Evolutionary conservation across 108 stramenopile species (phyloP).

Genomic region (Cyclostephanos invisitatus): DNA sequence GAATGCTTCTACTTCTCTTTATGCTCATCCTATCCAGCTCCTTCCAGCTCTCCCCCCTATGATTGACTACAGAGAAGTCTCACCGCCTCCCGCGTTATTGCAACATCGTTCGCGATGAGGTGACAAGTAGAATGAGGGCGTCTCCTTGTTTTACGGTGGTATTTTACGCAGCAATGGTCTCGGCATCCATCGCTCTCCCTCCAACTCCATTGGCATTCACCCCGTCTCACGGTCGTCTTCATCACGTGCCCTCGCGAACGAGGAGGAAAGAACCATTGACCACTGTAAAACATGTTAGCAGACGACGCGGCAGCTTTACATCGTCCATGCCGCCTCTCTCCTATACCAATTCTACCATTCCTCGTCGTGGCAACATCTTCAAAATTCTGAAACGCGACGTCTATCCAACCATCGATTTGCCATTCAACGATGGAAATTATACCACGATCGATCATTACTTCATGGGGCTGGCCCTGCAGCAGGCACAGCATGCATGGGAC

Average conservation of each 20-base stretch:
- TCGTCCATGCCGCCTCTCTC: neutral
- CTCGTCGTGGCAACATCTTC: neutral
- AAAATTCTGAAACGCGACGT: conserved; percentile 12
- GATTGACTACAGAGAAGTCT: neutral
- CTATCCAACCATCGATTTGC: conserved; percentile 5
- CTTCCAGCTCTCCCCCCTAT: too few species aligned
- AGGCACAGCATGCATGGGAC: conserved; percentile 58
- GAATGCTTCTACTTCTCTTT: too few species aligned
- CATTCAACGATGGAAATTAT: neutral
- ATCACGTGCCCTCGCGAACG: neutral
- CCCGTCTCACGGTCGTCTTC: neutral
- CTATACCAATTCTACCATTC: neutral
- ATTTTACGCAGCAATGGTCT: neutral
- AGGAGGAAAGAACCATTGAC: neutral
- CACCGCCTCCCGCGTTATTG: neutral
- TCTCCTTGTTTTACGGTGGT: neutral
- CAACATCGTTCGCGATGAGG: neutral
- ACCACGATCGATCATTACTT: conserved; percentile 54
- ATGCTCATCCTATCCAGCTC: too few species aligned
- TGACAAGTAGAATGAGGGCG: neutral
- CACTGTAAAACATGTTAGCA: neutral
- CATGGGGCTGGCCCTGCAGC: conserved; percentile 68
- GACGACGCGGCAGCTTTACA: neutral
- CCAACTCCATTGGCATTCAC: neutral
- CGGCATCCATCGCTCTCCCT: neutral